A percentile compares a stretch with the other conserved stretches of the same genome.
Evolutionary conservation across 1,284 basidiomycete species (phyloP).

Genomic region (Heterobasidion parviporum): DNA sequence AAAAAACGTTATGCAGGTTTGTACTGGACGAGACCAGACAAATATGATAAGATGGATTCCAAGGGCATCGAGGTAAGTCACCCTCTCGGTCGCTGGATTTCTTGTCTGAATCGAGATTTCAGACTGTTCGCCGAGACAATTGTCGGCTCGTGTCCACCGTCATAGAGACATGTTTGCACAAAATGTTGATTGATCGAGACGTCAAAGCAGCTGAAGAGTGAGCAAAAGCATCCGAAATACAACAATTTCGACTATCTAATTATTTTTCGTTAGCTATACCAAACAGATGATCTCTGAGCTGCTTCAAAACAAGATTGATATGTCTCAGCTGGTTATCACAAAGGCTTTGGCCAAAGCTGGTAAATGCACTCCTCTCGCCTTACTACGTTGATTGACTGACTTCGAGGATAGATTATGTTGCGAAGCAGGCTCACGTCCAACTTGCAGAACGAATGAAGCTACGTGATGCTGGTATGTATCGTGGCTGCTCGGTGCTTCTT

Average conservation of each 20-base stretch:
- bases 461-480: constrained; percentile 72
- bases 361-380: constrained; percentile 23
- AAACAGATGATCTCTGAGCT: constrained; percentile 91
- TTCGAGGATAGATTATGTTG: constrained; percentile 62
- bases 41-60: constrained; percentile 97
- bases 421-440: constrained; percentile 93
- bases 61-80: constrained; percentile 89
- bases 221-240: constrained; percentile 15
- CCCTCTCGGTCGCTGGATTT: constrained; percentile 4
- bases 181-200: constrained; percentile 92
- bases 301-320: constrained; percentile 91
- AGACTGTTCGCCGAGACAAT: constrained; percentile 96
- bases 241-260: neutral
- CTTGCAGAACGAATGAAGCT: constrained; percentile 91
- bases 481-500: neutral
- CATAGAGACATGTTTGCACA: constrained; percentile 93
- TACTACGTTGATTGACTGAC: neutral
- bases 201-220: constrained; percentile 88
- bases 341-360: constrained; percentile 88
- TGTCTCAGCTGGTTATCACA: constrained; percentile 97
- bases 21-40: constrained; percentile 91
- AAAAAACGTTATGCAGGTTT: constrained; percentile 96
- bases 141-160: constrained; percentile 93
- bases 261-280: constrained; percentile 57
- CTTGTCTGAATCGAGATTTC: neutral